Evolutionary conservation across 2,329 filamentous ascomycete genomes (phyloP).

Genomic region (Aspergillus melleus): DNA sequence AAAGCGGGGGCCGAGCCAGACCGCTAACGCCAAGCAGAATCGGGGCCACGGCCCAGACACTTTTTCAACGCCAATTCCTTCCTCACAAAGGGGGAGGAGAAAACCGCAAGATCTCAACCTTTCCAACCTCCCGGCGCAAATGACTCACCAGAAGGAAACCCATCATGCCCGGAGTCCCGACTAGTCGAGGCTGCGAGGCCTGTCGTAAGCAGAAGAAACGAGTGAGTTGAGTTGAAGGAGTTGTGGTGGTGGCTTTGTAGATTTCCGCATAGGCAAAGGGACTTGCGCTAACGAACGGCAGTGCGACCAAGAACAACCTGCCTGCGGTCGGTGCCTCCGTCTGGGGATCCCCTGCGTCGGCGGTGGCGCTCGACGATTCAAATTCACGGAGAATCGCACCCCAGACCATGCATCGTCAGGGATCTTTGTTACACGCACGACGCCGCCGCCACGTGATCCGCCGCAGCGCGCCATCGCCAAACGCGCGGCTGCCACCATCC

Average conservation of each 20-base stretch:
- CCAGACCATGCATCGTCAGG: not conserved
- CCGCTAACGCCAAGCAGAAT: too few relatives aligned
- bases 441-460: too few relatives aligned
- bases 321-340: slow-evolving; percentile 24
- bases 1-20: too few relatives aligned
- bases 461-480: not conserved
- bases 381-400: slow-evolving; percentile 18
- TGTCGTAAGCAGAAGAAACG: slow-evolving; percentile 25
- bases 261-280: not conserved
- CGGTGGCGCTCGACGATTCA: slow-evolving; percentile 24
- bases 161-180: slow-evolving; percentile 23
- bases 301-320: slow-evolving; percentile 12
- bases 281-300: not conserved
- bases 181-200: slow-evolving; percentile 24
- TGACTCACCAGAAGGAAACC: not conserved
- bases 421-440: not conserved
- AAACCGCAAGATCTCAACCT: too few relatives aligned
- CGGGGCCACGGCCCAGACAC: too few relatives aligned
- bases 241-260: slow-evolving; percentile 14
- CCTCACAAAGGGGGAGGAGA: too few relatives aligned
- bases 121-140: not conserved
- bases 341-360: slow-evolving; percentile 23
- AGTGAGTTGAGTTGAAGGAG: slow-evolving; percentile 5
- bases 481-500: too few relatives aligned
- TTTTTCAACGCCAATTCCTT: too few relatives aligned